Base-by-base conservation (phyloP, 1,284 basidiomycete species). In the Sporisorium exsertum region DNA sequence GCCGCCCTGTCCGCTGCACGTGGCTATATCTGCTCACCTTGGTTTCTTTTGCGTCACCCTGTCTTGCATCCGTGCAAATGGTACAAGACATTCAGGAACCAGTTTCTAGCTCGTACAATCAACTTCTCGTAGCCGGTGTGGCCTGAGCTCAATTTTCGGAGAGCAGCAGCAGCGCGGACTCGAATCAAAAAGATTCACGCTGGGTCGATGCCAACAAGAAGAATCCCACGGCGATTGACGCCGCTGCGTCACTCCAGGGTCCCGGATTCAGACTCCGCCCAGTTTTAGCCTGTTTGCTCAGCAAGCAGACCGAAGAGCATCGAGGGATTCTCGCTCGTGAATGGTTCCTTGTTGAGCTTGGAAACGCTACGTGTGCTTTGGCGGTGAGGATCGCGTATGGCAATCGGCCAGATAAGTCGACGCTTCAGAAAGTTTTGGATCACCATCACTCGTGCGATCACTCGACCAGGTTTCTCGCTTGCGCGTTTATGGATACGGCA, bases 211-310 rank as follows among this genome's bases (percentile, higher is more conserved):
- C 4, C 37, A 12, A n/a, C 47, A 16, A 49, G 47, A 49, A 18
- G 37, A 35, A 9, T 35, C 18, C 26, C 20, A 26, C 45, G 27
- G 47, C 27, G 27, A 29, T 49, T 49, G 47, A 29, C 27, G 47
- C 47, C 47, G 16, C 24, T 49, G 47, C 47, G 47, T 49, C 47
- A 49, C 47, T 6, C 15, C 29, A 49, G 47, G 47, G 47, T 49
- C 47, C 47, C 27, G 16, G 16, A n/a, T 49, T 49, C 27, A 49
- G 47, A 29, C 47, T 49, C 47, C 47, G 47, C 47, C 47, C n/a
- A 27, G 29, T 9, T 27, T 18, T 27, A 49, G 47, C 47, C 47
- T 49, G 26, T 49, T 49, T 49, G 47, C 26, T 49, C 27, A 16
- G 47, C 47, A n/a, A 40, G 37, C 26, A 49, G 33, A 29, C 27